These are phyloP conservation scores for Collybiopsis confluens DNA, from an alignment of 768 basidiomycete genomes.

Conservation along the genomic window DNA sequence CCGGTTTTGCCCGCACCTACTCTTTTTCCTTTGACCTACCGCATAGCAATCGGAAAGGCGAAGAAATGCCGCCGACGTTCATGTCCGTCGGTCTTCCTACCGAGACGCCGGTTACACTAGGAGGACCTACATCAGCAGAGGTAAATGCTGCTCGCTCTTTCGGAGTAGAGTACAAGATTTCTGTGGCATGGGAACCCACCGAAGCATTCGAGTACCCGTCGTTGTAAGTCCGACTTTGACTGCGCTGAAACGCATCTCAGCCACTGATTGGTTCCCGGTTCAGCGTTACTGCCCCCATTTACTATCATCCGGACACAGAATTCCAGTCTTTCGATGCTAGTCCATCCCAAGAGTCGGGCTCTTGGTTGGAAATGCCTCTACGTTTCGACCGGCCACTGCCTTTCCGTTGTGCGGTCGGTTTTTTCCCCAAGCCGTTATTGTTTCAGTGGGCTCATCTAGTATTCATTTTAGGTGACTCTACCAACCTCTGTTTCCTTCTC, in stretches of 20 bases:
- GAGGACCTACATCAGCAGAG: not conserved
- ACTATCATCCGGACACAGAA: conserved; percentile 56
- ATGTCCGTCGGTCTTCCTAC: conserved; percentile 24
- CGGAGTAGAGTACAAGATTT: conserved; percentile 51
- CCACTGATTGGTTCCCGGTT: conserved; percentile 10
- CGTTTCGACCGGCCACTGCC: conserved; percentile 59
- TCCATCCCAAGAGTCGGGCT: conserved; percentile 32
- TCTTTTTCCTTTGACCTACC: conserved; percentile 58
- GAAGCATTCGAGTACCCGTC: conserved; percentile 39
- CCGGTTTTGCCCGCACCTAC: conserved; percentile 31
- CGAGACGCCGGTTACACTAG: conserved; percentile 17
- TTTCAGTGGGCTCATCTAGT: conserved; percentile 5
- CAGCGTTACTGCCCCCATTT: conserved; percentile 63
- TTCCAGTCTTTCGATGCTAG: conserved; percentile 52
- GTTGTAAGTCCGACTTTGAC: conserved; percentile 36
- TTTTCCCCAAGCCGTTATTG: conserved; percentile 1
- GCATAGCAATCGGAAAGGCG: conserved; percentile 39
- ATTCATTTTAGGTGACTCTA: conserved; percentile 50
- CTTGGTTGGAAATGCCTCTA: conserved; percentile 69
- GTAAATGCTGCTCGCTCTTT: conserved; percentile 1
- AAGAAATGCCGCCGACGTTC: conserved; percentile 63
- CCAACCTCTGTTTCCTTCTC: conserved; percentile 59
- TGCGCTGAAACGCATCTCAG: conserved; percentile 4
- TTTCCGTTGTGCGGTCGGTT: conserved; percentile 62
- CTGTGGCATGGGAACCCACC: conserved; percentile 53